Evolutionary conservation across 495 filamentous ascomycete genomes (phyloP).

Genomic region (Cladorrhinum samala): DNA sequence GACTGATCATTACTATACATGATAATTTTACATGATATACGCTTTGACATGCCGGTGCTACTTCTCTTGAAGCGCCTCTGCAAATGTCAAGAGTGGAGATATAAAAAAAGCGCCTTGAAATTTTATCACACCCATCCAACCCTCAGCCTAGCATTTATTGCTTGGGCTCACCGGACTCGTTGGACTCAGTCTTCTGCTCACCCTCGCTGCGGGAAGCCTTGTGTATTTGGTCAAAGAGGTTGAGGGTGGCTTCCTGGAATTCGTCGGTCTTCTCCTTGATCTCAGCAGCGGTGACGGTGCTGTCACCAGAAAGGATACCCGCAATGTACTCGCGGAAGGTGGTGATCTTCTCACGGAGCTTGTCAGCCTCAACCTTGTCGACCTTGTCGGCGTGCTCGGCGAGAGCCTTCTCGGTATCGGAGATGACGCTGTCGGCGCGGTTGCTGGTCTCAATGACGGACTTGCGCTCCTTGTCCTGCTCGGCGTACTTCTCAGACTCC

Average conservation of each 20-base stretch:
- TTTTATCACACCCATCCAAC: background rate
- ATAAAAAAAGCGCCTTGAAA: background rate
- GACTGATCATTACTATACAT: background rate
- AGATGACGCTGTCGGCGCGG: slow-evolving; percentile 90
- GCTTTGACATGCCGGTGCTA: slow-evolving; percentile 19
- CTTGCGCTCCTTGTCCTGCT: slow-evolving; percentile 96
- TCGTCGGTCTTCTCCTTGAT: slow-evolving; percentile 98
- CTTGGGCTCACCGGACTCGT: slow-evolving; percentile 50
- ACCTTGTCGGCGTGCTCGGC: slow-evolving; percentile 94
- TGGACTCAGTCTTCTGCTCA: background rate
- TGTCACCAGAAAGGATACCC: slow-evolving; percentile 93
- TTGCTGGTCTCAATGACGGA: slow-evolving; percentile 89
- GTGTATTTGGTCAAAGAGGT: slow-evolving; percentile 99
- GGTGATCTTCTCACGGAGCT: slow-evolving; percentile 90
- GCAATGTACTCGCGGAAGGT: slow-evolving; percentile 81
- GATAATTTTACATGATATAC: background rate
- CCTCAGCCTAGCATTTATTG: background rate
- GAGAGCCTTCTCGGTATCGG: slow-evolving; percentile 96
- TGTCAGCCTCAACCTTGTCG: slow-evolving; percentile 91
- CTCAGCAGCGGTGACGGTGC: slow-evolving; percentile 73
- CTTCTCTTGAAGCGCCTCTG: slow-evolving; percentile 10
- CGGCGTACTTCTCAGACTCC: slow-evolving; percentile 94
- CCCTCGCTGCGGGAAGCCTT: slow-evolving; percentile 56
- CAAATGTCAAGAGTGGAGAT: background rate
- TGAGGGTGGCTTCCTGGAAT: slow-evolving; percentile 90